A percentile compares a stretch with the other conserved stretches of the same genome.
Evolutionary conservation across 257 asterid genomes (phyloP).

Genomic region (Sherardia arvensis): DNA sequence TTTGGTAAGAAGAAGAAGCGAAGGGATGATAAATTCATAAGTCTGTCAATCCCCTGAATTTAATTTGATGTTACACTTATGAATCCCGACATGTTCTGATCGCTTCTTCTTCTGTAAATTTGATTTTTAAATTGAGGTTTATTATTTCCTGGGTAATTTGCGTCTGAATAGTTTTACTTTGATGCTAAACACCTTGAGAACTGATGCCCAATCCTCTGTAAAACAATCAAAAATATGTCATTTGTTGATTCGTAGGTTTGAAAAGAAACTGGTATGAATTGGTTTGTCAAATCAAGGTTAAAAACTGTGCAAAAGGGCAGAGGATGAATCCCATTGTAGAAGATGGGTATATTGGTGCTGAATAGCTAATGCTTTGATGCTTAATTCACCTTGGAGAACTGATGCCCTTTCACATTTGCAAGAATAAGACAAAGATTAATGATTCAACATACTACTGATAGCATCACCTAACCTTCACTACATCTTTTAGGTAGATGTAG

Average conservation of each 20-base stretch:
- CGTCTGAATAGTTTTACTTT: conserved; percentile 27
- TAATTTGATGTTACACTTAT: conserved; percentile 23
- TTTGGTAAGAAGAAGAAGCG: conserved; percentile 4
- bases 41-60: conserved; percentile 43
- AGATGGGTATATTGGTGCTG: conserved; percentile 46
- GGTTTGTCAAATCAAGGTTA: no score
- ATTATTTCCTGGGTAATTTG: conserved; percentile 24
- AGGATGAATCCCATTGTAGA: conserved; percentile 24
- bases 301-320: conserved; percentile 9
- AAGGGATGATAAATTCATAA: conserved; percentile 33
- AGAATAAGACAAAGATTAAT: no score
- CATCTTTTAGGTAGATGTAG: no score
- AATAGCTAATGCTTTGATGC: conserved; percentile 25
- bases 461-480: no score
- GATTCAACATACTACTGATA: no score
- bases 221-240: no score
- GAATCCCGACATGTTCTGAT: conserved; percentile 55
- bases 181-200: conserved; percentile 45
- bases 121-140: no score
- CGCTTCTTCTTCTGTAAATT: neutral
- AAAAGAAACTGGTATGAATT: neutral
- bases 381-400: conserved; percentile 44
- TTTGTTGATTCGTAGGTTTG: no score
- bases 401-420: conserved; percentile 21
- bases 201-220: conserved; percentile 25